Percentiles rank a stretch among this genome's conserved stretches.
phyloP scores from a whole-genome alignment of 2,329 filamentous ascomycete genomes.

The Nigrograna mackinnonii region DNA sequence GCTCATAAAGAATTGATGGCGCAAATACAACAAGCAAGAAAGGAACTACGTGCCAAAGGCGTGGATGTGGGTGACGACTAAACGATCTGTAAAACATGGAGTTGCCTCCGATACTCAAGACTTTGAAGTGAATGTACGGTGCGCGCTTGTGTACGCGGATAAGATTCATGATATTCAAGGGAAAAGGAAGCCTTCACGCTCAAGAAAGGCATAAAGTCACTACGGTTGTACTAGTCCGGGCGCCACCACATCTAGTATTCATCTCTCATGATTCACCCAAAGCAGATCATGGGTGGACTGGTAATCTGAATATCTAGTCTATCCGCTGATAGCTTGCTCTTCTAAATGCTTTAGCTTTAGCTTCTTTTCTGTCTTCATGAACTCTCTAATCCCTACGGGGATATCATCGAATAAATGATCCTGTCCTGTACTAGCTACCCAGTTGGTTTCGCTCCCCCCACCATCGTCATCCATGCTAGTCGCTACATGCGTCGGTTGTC shows the following conservation, averaged over 20 bases:
- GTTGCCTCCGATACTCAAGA: too few species aligned
- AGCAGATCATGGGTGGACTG: too few species aligned
- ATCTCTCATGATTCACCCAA: too few species aligned
- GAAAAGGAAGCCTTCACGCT: too few species aligned
- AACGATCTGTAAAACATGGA: too few species aligned
- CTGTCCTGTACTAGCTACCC: slow-evolving; percentile 52
- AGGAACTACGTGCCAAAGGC: slow-evolving; percentile 72
- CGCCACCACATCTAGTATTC: too few species aligned
- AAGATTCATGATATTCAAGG: too few species aligned
- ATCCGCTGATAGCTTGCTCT: slow-evolving; percentile 49
- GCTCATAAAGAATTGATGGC: slow-evolving; percentile 87
- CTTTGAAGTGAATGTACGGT: too few species aligned
- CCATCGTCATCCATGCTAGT: slow-evolving; percentile 79
- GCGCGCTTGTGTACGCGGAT: too few species aligned
- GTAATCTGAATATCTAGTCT: too few species aligned
- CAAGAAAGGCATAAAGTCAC: too few species aligned
- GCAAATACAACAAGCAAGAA: slow-evolving; percentile 78
- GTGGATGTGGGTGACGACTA: slow-evolving; percentile 72
- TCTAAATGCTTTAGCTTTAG: slow-evolving; percentile 74
- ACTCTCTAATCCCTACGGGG: slow-evolving; percentile 91
- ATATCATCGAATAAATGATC: slow-evolving; percentile 77
- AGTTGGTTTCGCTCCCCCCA: slow-evolving; percentile 73
- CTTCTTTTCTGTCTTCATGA: slow-evolving; percentile 96
- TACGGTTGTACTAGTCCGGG: too few species aligned
- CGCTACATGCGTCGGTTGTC: slow-evolving; percentile 53